Percentiles rank a stretch among this genome's conserved stretches.
These are phyloP conservation scores for Metschnikowia orientalis DNA, from an alignment of 805 yeast genomes.

Conservation along the genomic window DNA sequence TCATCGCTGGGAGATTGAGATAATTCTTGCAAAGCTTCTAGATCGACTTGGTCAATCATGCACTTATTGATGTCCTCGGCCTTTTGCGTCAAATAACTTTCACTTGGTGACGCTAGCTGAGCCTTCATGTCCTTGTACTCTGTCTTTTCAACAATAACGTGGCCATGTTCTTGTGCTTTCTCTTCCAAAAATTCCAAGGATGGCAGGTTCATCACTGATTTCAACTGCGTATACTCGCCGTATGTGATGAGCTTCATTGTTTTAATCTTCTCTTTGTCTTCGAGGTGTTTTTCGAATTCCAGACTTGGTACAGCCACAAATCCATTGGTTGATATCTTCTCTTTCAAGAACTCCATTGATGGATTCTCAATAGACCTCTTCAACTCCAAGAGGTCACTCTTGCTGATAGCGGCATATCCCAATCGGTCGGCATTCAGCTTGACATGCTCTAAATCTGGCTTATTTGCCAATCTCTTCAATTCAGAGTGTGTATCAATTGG, in stretches of 20 bases:
- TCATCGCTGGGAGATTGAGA: slow-evolving; percentile 6
- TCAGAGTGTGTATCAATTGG: slow-evolving; percentile 4
- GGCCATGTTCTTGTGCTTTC: slow-evolving; percentile 13
- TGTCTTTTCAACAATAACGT: slow-evolving; percentile 11
- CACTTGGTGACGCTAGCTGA: slow-evolving; percentile 13
- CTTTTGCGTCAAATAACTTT: slow-evolving; percentile 12
- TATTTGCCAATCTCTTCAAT: slow-evolving; percentile 12
- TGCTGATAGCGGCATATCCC: slow-evolving; percentile 18
- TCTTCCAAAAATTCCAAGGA: slow-evolving; percentile 15
- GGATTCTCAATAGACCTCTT: slow-evolving; percentile 20
- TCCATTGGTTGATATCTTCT: slow-evolving; percentile 15
- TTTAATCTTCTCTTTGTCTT: slow-evolving; percentile 26
- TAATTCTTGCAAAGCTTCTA: slow-evolving; percentile 10
- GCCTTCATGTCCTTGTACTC: slow-evolving; percentile 17
- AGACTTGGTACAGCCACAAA: slow-evolving; percentile 18
- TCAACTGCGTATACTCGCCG: slow-evolving; percentile 17
- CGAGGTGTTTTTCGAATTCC: slow-evolving; percentile 22
- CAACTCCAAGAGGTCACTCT: slow-evolving; percentile 14
- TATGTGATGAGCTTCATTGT: slow-evolving; percentile 19
- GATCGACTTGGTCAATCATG: slow-evolving; percentile 9
- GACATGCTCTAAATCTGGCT: slow-evolving; percentile 26
- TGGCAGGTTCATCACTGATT: slow-evolving; percentile 8
- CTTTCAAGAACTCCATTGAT: slow-evolving; percentile 14
- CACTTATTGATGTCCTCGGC: slow-evolving; percentile 10
- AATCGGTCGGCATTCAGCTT: slow-evolving; percentile 18